Evolutionary conservation across 768 basidiomycete species (phyloP).

Genomic region (Pulveroboletus sp.): DNA sequence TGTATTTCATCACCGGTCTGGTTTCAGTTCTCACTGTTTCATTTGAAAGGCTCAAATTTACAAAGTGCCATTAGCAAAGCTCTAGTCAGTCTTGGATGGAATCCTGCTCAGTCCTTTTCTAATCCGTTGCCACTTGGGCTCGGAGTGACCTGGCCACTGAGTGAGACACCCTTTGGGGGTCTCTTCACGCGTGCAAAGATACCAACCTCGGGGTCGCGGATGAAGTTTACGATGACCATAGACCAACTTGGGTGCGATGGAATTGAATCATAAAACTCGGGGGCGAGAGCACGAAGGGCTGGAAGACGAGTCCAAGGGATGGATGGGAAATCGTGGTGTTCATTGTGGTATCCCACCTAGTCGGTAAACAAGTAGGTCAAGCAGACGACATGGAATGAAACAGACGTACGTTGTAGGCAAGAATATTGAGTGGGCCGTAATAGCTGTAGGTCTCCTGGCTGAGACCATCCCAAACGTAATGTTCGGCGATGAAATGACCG

Average conservation of each 20-base stretch:
- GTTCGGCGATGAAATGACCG: constrained; percentile 97
- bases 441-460: constrained; percentile 97
- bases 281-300: constrained; percentile 73
- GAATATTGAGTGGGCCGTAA: constrained; percentile 84
- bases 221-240: constrained; percentile 92
- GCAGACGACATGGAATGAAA: background rate
- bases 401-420: constrained; percentile 87
- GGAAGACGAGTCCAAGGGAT: constrained; percentile 93
- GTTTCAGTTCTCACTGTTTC: background rate
- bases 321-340: constrained; percentile 98
- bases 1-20: background rate
- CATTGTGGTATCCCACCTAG: constrained; percentile 97
- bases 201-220: constrained; percentile 83
- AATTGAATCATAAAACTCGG: constrained; percentile 87
- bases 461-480: constrained; percentile 90
- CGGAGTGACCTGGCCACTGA: constrained; percentile 19
- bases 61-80: constrained; percentile 12
- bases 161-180: constrained; percentile 36
- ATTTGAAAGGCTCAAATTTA: constrained; percentile 13
- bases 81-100: constrained; percentile 3
- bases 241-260: constrained; percentile 92
- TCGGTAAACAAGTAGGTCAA: background rate
- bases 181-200: constrained; percentile 88
- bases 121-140: constrained; percentile 4
- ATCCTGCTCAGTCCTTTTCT: constrained; percentile 15